phyloP scores from a whole-genome alignment of 257 asterid genomes.

The Ligustrum vulgare region DNA sequence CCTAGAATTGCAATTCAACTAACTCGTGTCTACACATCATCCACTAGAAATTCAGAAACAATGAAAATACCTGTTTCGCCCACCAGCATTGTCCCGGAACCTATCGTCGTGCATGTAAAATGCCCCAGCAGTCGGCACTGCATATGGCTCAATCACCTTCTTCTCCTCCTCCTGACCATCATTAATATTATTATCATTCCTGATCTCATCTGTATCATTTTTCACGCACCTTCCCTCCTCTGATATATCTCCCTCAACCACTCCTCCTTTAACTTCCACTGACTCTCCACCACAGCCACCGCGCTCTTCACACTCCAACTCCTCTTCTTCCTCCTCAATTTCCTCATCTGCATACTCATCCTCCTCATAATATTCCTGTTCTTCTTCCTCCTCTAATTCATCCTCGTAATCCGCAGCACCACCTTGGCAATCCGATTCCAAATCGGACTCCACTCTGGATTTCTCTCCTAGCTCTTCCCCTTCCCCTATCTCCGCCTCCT shows the following conservation, averaged over 20 bases:
- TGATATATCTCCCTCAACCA: constrained; percentile 27
- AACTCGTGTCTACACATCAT: background rate
- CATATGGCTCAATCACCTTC: constrained; percentile 78
- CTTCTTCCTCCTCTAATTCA: constrained; percentile 45
- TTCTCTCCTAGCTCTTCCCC: constrained; percentile 35
- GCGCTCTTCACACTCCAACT: constrained; percentile 35
- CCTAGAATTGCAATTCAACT: constrained; percentile 1
- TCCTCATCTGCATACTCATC: constrained; percentile 55
- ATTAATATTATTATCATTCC: constrained; percentile 34
- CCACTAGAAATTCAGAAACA: constrained; percentile 9
- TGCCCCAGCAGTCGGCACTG: constrained; percentile 99
- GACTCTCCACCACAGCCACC: constrained; percentile 34
- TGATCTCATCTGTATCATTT: constrained; percentile 30
- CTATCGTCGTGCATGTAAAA: constrained; percentile 99
- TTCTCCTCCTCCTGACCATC: constrained; percentile 51
- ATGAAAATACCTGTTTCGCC: constrained; percentile 64
- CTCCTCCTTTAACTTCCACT: constrained; percentile 35
- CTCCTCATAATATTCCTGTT: constrained; percentile 47
- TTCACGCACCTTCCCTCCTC: constrained; percentile 35
- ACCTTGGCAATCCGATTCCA: constrained; percentile 70
- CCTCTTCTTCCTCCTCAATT: constrained; percentile 32
- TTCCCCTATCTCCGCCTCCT: constrained; percentile 47
- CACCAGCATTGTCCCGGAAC: constrained; percentile 77
- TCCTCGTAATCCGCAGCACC: constrained; percentile 56
- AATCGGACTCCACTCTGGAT: constrained; percentile 56